phyloP scores from a whole-genome alignment of 192 early-diverging fungal genomes.

The Geranomyces michiganensis region DNA sequence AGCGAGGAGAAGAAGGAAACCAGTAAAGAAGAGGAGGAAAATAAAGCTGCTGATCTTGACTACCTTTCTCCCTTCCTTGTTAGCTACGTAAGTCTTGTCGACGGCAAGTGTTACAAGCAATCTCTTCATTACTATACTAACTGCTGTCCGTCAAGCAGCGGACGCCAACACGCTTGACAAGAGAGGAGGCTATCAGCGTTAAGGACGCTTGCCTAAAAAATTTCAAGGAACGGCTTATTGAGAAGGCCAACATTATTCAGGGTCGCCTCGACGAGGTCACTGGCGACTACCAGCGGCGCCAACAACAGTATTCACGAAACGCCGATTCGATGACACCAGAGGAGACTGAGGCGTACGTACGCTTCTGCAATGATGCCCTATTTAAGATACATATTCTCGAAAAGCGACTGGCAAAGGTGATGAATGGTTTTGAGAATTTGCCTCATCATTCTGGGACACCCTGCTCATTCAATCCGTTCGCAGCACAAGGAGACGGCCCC shows the following conservation, averaged over 20 bases:
- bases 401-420: conserved; percentile 63
- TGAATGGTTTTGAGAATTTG: not conserved
- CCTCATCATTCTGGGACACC: not conserved
- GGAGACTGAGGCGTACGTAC: conserved; percentile 63
- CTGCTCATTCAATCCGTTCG: not conserved
- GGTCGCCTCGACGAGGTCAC: conserved; percentile 56
- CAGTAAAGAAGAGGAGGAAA: conserved; percentile 60
- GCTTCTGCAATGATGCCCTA: conserved; percentile 61
- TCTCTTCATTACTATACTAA: not conserved
- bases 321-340: conserved; percentile 62
- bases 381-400: conserved; percentile 65
- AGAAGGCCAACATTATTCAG: conserved; percentile 65
- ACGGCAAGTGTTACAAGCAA: not conserved
- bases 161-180: conserved; percentile 45
- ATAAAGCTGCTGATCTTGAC: conserved; percentile 54
- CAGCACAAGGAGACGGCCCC: conserved; percentile 60
- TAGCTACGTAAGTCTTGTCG: conserved; percentile 51
- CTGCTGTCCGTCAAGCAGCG: conserved; percentile 29
- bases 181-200: conserved; percentile 49
- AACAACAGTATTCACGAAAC: conserved; percentile 57
- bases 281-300: conserved; percentile 57
- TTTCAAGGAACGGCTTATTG: conserved; percentile 56
- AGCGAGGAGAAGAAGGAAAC: conserved; percentile 54
- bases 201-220: conserved; percentile 58
- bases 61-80: conserved; percentile 64